Conservation (phyloP, 352 stramenopile species). For the Phytophthora sp. region DNA sequence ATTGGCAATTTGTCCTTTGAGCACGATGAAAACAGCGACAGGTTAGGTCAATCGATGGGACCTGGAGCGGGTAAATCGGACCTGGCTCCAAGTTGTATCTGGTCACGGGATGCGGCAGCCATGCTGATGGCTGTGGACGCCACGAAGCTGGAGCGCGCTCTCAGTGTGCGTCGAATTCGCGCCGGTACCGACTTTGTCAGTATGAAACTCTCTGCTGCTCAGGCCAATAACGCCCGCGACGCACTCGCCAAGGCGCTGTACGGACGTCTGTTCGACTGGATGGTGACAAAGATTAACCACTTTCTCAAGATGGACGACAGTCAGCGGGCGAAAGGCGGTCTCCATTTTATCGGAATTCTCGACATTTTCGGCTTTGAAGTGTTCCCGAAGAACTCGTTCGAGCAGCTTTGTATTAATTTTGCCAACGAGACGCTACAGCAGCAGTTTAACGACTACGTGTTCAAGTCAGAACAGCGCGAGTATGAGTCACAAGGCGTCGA, state of each 20-base stretch:
- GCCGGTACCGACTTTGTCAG: slow-evolving; percentile 86
- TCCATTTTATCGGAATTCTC: slow-evolving; percentile 89
- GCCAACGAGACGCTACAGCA: slow-evolving; percentile 90
- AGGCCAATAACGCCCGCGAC: slow-evolving; percentile 86
- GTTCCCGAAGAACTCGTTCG: slow-evolving; percentile 91
- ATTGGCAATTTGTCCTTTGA: slow-evolving; percentile 90
- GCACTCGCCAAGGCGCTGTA: slow-evolving; percentile 88
- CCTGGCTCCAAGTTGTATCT: slow-evolving; percentile 64
- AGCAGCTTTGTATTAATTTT: slow-evolving; percentile 93
- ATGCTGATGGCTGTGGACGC: slow-evolving; percentile 76
- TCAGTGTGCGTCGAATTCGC: slow-evolving; percentile 84
- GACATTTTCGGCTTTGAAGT: slow-evolving; percentile 95
- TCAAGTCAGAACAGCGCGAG: slow-evolving; percentile 87
- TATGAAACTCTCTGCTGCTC: slow-evolving; percentile 81
- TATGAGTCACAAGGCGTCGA: slow-evolving; percentile 86
- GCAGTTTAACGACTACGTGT: slow-evolving; percentile 90
- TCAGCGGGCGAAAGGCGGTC: slow-evolving; percentile 58
- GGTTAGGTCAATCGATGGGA: slow-evolving; percentile 44
- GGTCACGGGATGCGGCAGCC: slow-evolving; percentile 75
- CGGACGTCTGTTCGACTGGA: slow-evolving; percentile 91
- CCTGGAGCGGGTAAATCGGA: slow-evolving; percentile 42
- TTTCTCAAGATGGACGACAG: slow-evolving; percentile 84
- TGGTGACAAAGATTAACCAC: slow-evolving; percentile 89
- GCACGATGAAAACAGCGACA: slow-evolving; percentile 73
- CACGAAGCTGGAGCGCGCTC: slow-evolving; percentile 67